Base-by-base conservation (phyloP, 208 protist species). In the Leptomonas pyrrhocoris region DNA sequence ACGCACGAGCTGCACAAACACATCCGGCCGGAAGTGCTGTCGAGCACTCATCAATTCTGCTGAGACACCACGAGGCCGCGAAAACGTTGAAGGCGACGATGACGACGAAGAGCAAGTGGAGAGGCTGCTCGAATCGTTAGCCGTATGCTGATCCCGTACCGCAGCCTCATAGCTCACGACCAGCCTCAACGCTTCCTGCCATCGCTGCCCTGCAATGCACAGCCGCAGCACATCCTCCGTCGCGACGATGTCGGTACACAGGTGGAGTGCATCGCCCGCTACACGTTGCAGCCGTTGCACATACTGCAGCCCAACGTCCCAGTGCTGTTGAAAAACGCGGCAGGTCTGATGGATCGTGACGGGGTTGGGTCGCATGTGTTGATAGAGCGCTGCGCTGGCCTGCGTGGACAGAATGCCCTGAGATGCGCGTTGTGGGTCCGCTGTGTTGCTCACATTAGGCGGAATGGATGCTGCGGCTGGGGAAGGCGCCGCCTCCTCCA, bases 311-410 rank as follows among this genome's bases (percentile, higher is more conserved):
- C 61, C 73, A 16, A 59, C 28, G 16, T 51, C 57, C 31, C 68
- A 69, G 8, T 57, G 50, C 8, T 55, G 46, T 36, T 48, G 73
- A 1, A 94, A 59, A 0, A 70, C 76, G 15, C 74, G 63, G 59
- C 83, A 90, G 38, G 68, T 71, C 31, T 94, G 88, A 40, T 88
- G 87, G 11, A 91, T 73, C 9, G 85, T 86, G 9, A 94, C 81
- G 25, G 73, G 66, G 58, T 91, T 94, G 2, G 81, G 75, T 19
- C 30, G 61, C 36, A 88, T 55, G 15, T 42, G 51, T 7, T 27
- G 23, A 49, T 68, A 71, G 11, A 65, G 58, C 0, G 28, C 42
- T n/a, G 46, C 57, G 28, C 28, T 43, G 12, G 67, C 18, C 34
- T 2, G 23, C 38, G 53, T 18, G 15, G 65, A 45, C 12, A 43